Evolutionary conservation across 257 asterid genomes (phyloP).

Genomic region (Phtheirospermum japonicum): DNA sequence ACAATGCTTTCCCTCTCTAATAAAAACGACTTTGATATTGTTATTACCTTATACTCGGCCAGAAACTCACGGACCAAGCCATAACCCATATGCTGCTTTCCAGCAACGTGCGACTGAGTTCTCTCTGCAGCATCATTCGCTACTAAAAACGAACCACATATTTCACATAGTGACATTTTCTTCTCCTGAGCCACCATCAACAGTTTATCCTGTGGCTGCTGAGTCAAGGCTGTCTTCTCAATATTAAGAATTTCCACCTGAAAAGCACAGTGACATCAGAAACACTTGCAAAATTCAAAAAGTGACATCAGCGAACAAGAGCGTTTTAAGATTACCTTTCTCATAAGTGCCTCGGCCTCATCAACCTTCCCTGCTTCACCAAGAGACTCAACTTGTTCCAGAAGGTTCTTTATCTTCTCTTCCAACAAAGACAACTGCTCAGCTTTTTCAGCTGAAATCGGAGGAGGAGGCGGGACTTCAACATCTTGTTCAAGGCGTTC

Average conservation of each 20-base stretch:
- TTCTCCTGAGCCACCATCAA: slow-evolving; percentile 90
- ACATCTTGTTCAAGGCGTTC: slow-evolving; percentile 95
- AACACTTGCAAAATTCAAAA: neutral
- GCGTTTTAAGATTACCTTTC: slow-evolving; percentile 54
- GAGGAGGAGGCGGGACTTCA: slow-evolving; percentile 89
- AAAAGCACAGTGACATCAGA: neutral
- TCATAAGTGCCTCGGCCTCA: slow-evolving; percentile 99
- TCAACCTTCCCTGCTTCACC: slow-evolving; percentile 99
- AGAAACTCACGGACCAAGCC: slow-evolving; percentile 93
- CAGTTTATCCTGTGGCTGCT: slow-evolving; percentile 69
- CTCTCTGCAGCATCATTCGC: slow-evolving; percentile 98
- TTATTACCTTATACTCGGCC: slow-evolving; percentile 55
- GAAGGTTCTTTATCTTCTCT: slow-evolving; percentile 90
- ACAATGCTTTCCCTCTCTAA: slow-evolving; percentile 14
- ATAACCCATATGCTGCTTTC: slow-evolving; percentile 94
- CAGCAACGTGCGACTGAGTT: slow-evolving; percentile 95
- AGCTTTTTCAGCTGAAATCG: slow-evolving; percentile 87
- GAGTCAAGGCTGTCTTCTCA: slow-evolving; percentile 76
- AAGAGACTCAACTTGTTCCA: slow-evolving; percentile 98
- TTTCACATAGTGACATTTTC: slow-evolving; percentile 96
- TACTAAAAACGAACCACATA: slow-evolving; percentile 93
- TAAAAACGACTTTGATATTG: neutral
- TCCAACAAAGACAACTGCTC: slow-evolving; percentile 85
- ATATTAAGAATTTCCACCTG: slow-evolving; percentile 88
- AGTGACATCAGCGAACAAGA: neutral